Conservation (phyloP, 306 rosid genomes). For the Dalbergia cochinchinensis region DNA sequence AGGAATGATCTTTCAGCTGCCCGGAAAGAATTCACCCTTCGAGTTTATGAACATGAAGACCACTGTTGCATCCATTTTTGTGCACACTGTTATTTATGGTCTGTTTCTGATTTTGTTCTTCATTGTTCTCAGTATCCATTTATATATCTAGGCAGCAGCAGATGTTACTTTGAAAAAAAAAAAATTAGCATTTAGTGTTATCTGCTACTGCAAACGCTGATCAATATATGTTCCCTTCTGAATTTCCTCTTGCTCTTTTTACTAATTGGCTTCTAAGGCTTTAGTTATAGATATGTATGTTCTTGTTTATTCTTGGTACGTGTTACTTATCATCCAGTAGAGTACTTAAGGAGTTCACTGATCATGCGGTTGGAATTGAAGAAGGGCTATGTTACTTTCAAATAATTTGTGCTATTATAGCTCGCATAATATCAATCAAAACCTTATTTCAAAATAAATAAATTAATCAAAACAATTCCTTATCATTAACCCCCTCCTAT, state of each 20-base stretch:
- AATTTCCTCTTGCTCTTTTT: not conserved
- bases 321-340: not conserved
- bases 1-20: conserved; percentile 88
- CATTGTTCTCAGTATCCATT: conserved; percentile 73
- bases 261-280: not conserved
- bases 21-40: conserved; percentile 72
- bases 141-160: conserved; percentile 54
- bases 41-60: conserved; percentile 91
- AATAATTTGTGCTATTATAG: not conserved
- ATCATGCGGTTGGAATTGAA: not conserved
- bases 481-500: not conserved
- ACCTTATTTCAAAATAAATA: no score
- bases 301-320: not conserved
- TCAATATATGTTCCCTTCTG: not conserved
- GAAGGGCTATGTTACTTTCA: not conserved
- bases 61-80: conserved; percentile 77
- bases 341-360: not conserved
- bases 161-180: not conserved
- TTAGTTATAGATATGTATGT: not conserved
- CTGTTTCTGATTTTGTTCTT: conserved; percentile 75
- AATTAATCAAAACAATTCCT: not conserved
- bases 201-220: not conserved
- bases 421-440: not conserved
- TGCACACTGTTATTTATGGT: conserved; percentile 84
- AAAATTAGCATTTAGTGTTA: not conserved